Base-by-base conservation (phyloP, 1,284 basidiomycete genomes). In the Kwoniella shivajii region DNA sequence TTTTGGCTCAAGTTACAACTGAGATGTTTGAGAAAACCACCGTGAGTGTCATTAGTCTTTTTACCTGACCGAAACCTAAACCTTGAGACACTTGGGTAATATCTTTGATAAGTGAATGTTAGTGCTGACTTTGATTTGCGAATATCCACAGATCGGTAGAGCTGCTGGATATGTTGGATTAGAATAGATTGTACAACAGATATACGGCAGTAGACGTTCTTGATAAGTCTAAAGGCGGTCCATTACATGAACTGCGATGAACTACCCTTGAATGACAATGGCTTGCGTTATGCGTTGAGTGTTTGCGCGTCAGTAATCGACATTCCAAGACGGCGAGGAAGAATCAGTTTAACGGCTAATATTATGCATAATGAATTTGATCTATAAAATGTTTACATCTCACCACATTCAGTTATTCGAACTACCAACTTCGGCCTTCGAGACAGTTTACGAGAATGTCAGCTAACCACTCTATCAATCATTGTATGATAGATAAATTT, bases 11-110 rank as follows among this genome's bases (percentile, higher is more conserved):
- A 50, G 74, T 82, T 20, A 81, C 79, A 30, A 67, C 79, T 30
- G 80, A 82, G 71, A 72, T 81, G 66, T 82, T 78, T 64, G 77
- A 78, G 65, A 77, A 77, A 72, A 78, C 77, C 10, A 78, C 77
- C 20, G 69, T 77, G 57, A 60, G 71, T 68, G 22, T 27, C 5
- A 16, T 9, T 36, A 14, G 13, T 27, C 49, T 39, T 36, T 18
- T 11, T 13, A 20, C 26, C 20, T 20, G 16, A n/a, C n/a, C 37
- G 37, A 39, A 39, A 20, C 6, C 6, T 39, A 20, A 20, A 36
- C 31, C 14, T 27, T 45, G n/a, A 18, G 18, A 20, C 24, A 20
- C 10, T 18, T 6, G 16, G 13, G 13, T n/a, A n/a, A n/a, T n/a
- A n/a, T n/a, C n/a, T n/a, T n/a, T n/a, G n/a, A n/a, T n/a, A n/a